Conservation (phyloP, 805 yeast species). For the Cyberlindnera japonica region DNA sequence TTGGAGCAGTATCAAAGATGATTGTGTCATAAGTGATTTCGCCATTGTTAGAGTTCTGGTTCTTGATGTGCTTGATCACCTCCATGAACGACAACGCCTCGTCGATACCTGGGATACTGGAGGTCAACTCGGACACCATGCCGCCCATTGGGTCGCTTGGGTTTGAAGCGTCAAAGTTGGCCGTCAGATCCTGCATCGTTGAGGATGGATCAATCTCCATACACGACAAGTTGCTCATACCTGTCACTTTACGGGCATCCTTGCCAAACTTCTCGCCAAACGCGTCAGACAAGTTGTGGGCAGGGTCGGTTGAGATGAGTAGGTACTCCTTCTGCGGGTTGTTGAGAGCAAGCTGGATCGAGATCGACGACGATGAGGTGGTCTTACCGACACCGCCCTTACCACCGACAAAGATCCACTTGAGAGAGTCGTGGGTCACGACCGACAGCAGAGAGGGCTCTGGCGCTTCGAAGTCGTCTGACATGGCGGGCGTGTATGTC, state of each 20-base stretch:
- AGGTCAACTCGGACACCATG: conserved; percentile 86
- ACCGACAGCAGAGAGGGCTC: conserved; percentile 73
- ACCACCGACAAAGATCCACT: conserved; percentile 99
- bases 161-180: conserved; percentile 36
- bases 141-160: conserved; percentile 55
- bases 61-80: conserved; percentile 92
- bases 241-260: conserved; percentile 92
- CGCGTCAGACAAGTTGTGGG: conserved; percentile 96
- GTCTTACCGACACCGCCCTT: conserved; percentile 99
- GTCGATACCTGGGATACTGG: conserved; percentile 96
- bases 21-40: conserved; percentile 70
- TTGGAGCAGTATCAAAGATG: conserved; percentile 99
- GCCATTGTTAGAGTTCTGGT: conserved; percentile 44
- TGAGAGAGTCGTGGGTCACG: conserved; percentile 63
- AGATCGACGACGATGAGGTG: conserved; percentile 92
- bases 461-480: conserved; percentile 27
- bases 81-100: conserved; percentile 98
- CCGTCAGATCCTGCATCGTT: conserved; percentile 82
- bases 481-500: conserved; percentile 12
- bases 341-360: conserved; percentile 84
- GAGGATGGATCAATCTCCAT: conserved; percentile 99
- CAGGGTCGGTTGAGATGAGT: conserved; percentile 96
- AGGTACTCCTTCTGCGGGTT: conserved; percentile 80
- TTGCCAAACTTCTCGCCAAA: conserved; percentile 98
- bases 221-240: conserved; percentile 82